Base-by-base conservation (phyloP, 1,284 basidiomycete genomes). In the Kwoniella shivajii region DNA sequence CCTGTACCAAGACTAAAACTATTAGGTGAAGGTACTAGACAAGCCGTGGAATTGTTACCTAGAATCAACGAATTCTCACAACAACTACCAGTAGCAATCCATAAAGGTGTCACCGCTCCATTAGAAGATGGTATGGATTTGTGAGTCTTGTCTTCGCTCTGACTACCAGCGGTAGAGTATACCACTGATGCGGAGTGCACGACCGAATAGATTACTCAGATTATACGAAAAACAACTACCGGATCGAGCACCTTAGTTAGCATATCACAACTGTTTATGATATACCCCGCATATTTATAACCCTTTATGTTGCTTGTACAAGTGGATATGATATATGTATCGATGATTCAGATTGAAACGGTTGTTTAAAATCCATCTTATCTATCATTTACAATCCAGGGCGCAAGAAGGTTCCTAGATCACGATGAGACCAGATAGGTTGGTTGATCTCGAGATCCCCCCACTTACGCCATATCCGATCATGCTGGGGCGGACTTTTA, bases 61-160 rank as follows among this genome's bases (percentile, higher is more conserved):
- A 88, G 85, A 68, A 86, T 90, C 30, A 88, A 88, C 1, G 86
- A 89, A 74, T 89, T 85, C 63, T 77, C 91, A 44, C 87, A 88
- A 68, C 88, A 90, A 51, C 72, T 92, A 18, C 91, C 90, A 1
- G 86, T 88, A 61, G 90, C 90, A 67, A 88, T 92, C 43, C 86
- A 93, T 65, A 89, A 92, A 73, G 92, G 90, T 65, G 90, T 89
- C 9, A 89, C 89, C 4, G 78, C 83, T 56, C 88, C 90, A 1
- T 80, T 93, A 55, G 89, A 92, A 75, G 85, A 89, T 70, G 89
- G 92, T 53, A 89, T 91, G 87, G 88, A 90, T 69, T 83, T 86
- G 47, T 79, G 56, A 72, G 72, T 71, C 26, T 24, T 41, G 11
- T 20, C 10, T 31, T 34, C 6, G 24, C 5, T 20, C 39, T 18